Evolutionary conservation across 179 eudicot genomes (phyloP), one percentile per base, ranked within the genome.

Genomic region (Beta lomatogona): DNA sequence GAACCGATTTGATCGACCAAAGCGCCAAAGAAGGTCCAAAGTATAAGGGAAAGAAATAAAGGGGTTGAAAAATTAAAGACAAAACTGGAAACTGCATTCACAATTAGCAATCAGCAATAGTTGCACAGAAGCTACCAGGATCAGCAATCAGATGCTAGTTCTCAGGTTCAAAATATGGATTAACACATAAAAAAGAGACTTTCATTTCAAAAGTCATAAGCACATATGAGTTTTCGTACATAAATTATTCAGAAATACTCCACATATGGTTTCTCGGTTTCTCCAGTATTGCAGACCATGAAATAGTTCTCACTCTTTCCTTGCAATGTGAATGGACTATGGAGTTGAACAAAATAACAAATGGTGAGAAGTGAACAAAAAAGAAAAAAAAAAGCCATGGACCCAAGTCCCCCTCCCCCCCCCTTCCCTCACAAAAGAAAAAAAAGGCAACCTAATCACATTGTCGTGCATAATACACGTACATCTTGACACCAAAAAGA

Each of bases 261-360:
- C 67, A 61, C 52, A 61, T 22, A 60, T 19, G 64, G 67, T 61
- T 61, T 61, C 67, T 61, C 13, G 64, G 67, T 61, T 61, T 61
- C 67, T 61, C 13, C 36, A n/a, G 67, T 22, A 28, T 60, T 61
- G 10, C 36, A 61, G 22, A 61, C 36, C 67, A 25, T 61, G 4
- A 61, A 61, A 7, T 61, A 61, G 36, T 22, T 61, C 36, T 21
- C 36, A 22, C 67, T 61, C 36, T 22, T 2, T 10, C 36, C 0
- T n/a, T 8, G 13, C 28, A n/a, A 61, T 3, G 31, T n/a, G 4
- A 61, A 25, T 61, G n/a, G n/a, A n/a, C n/a, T n/a, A n/a, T n/a
- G n/a, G n/a, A n/a, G n/a, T n/a, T n/a, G n/a, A n/a, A n/a, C n/a
- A n/a, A n/a, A n/a, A n/a, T n/a, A n/a, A n/a, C n/a, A n/a, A n/a